These are phyloP conservation scores for Calocybe cyanea DNA, from an alignment of 768 basidiomycete genomes.

Conservation along the genomic window DNA sequence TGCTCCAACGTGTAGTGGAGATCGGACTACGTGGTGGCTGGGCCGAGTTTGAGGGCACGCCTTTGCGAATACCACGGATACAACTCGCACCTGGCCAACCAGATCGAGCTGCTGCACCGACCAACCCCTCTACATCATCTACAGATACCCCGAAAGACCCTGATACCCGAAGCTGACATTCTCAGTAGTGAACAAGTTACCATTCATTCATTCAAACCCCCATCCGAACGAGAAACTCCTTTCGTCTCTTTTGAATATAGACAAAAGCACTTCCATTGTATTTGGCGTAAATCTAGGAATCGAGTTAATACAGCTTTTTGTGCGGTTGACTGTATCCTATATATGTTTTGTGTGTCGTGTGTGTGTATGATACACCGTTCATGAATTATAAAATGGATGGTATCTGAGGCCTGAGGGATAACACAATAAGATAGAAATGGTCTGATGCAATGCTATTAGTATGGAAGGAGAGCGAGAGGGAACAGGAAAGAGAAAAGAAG, in stretches of 20 bases:
- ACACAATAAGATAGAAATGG: neutral
- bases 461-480: neutral
- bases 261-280: too few species aligned
- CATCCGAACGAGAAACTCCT: too few species aligned
- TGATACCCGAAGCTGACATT: constrained; percentile 3
- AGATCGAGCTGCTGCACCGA: neutral
- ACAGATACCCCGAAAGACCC: constrained; percentile 11
- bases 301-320: too few species aligned
- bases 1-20: constrained; percentile 65
- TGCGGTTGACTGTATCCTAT: neutral
- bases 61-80: constrained; percentile 33
- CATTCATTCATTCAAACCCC: too few species aligned
- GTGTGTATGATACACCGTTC: neutral
- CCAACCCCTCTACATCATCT: constrained; percentile 1
- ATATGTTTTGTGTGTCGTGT: neutral
- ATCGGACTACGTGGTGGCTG: constrained; percentile 61
- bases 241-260: too few species aligned
- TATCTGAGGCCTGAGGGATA: neutral
- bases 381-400: neutral
- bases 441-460: neutral
- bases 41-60: constrained; percentile 62
- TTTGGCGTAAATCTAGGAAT: too few species aligned
- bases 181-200: too few species aligned
- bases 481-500: constrained; percentile 1
- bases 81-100: constrained; percentile 1